Evolutionary conservation across 208 protist genomes (phyloP), one percentile per base, ranked within the genome.

Genomic region (Trypanosoma congolense): DNA sequence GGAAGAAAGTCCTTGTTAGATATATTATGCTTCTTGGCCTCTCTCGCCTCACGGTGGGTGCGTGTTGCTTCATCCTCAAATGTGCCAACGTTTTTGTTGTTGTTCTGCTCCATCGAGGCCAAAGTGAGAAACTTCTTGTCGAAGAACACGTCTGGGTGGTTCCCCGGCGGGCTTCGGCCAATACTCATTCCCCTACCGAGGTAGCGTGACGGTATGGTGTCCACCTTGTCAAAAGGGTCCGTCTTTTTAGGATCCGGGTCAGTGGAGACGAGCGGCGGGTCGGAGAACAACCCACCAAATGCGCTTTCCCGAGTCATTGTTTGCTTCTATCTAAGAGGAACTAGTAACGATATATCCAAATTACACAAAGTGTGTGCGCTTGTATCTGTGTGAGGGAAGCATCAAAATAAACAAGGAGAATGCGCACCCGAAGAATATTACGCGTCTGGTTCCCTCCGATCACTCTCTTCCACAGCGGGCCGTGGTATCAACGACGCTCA

Each of bases 201-300:
- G 50, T 90, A 90, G 19, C 79, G 75, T 6, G 83, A 90, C 2
- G 87, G 79, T 44, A 94, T 86, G 31, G 62, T 56, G 33, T 94
- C 83, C 60, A 81, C 55, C 67, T 90, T 90, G 57, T 86, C 66
- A 48, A 90, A 93, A 16, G 75, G 77, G 36, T 93, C 87, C 25
- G 87, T 90, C 56, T 82, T 77, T 19, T 71, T 73, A 2, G 80
- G 67, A 50, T 94, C 83, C 0, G 69, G 22, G 52, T 91, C 72
- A 6, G 78, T 77, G 33, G 77, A 77, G 10, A 94, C 64, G 52
- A 75, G 85, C 46, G 83, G 61, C 18, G 83, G 87, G 72, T 94
- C 87, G 36, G 83, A 73, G 51, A 94, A 94, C 25, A 93, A 72
- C 52, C 86, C 86, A 3, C 86, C 86, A 60, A 90, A 93, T n/a